These are phyloP conservation scores for Rhodocollybia butyracea DNA, from an alignment of 768 basidiomycete genomes.

Conservation along the genomic window DNA sequence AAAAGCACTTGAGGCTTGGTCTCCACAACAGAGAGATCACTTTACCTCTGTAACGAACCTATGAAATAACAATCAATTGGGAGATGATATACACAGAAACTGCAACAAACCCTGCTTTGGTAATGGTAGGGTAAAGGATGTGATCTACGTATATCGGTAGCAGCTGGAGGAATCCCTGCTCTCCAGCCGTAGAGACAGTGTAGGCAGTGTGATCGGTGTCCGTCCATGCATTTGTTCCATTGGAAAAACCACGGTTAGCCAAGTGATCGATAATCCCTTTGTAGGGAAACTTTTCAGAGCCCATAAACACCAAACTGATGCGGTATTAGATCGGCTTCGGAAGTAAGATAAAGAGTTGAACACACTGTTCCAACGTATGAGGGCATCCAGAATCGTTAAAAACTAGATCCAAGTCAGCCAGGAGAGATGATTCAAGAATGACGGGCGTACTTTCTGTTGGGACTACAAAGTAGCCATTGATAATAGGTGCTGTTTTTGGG, in stretches of 20 bases:
- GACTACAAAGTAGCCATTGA: conserved; percentile 89
- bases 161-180: conserved; percentile 84
- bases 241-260: conserved; percentile 90
- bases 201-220: conserved; percentile 94
- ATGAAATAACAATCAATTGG: conserved; percentile 10
- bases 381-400: conserved; percentile 95
- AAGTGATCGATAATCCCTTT: conserved; percentile 94
- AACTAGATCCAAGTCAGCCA: conserved; percentile 41
- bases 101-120: conserved; percentile 73
- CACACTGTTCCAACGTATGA: conserved; percentile 94
- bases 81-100: background rate
- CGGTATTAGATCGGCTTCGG: conserved; percentile 6
- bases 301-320: conserved; percentile 84
- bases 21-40: conserved; percentile 14
- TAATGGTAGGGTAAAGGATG: conserved; percentile 93
- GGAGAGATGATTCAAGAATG: background rate
- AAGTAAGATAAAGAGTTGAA: conserved; percentile 7
- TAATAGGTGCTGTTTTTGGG: conserved; percentile 62
- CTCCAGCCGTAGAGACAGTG: conserved; percentile 93
- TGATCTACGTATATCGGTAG: conserved; percentile 93
- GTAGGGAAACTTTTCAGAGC: conserved; percentile 92
- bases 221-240: conserved; percentile 96
- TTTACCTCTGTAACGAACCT: conserved; percentile 59
- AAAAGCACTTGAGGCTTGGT: background rate
- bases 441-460: conserved; percentile 77